Percentiles rank a stretch among this genome's conserved stretches.
These are phyloP conservation scores for Colletotrichum sp. DNA, from an alignment of 2,329 filamentous ascomycete species.

Conservation along the genomic window DNA sequence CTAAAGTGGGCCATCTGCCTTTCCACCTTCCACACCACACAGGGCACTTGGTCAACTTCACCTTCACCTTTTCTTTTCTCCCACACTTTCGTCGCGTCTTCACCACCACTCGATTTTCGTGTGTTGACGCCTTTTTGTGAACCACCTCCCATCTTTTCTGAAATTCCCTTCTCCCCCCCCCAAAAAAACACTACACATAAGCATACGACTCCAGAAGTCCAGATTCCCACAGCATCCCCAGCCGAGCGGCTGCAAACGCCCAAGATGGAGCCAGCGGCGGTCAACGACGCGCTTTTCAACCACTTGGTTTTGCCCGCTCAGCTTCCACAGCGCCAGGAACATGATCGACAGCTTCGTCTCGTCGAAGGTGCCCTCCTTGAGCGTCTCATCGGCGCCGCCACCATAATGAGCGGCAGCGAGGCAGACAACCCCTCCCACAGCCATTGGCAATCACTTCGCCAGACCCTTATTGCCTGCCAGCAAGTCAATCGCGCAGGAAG, in stretches of 20 bases:
- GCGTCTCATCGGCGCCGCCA: background rate
- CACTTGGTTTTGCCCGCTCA: slow-evolving; percentile 9
- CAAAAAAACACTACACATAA: background rate
- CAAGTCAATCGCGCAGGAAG: background rate
- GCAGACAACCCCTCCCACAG: background rate
- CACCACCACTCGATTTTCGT: background rate
- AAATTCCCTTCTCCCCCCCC: background rate
- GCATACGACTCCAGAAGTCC: background rate
- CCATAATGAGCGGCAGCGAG: background rate
- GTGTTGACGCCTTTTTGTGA: background rate
- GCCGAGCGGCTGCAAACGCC: background rate
- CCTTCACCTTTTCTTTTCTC: background rate
- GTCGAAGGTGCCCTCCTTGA: background rate
- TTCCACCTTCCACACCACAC: background rate
- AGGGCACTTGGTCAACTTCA: background rate
- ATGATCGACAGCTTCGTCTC: background rate
- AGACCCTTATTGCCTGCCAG: background rate
- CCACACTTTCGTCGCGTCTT: background rate
- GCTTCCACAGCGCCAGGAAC: slow-evolving; percentile 4
- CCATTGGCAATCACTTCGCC: background rate
- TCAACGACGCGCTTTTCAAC: slow-evolving; percentile 12
- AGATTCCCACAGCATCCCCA: background rate
- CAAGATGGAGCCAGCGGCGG: background rate
- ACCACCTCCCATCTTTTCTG: background rate
- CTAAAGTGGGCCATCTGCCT: background rate